Conservation (phyloP, 2,329 filamentous ascomycete genomes). For the Grosmannia huntii region DNA sequence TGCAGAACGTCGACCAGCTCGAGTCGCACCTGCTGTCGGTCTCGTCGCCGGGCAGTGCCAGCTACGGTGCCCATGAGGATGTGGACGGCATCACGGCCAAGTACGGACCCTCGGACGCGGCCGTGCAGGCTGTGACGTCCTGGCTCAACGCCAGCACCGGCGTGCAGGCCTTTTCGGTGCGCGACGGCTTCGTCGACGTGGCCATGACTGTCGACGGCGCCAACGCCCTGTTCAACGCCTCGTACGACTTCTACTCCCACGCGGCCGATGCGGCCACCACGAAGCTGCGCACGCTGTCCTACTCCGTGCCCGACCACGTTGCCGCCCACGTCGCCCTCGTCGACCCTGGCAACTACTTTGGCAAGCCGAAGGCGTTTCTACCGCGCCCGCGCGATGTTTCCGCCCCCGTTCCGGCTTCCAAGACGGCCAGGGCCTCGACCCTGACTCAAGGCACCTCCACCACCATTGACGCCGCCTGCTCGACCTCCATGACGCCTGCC, state of each 20-base stretch:
- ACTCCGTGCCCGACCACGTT: slow-evolving; percentile 46
- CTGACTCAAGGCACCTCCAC: slow-evolving; percentile 17
- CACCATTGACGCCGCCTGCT: slow-evolving; percentile 13
- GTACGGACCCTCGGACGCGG: slow-evolving; percentile 35
- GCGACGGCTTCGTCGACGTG: slow-evolving; percentile 20
- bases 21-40: slow-evolving; percentile 47
- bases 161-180: slow-evolving; percentile 25
- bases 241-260: slow-evolving; percentile 16
- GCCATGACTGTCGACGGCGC: slow-evolving; percentile 15
- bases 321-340: slow-evolving; percentile 45
- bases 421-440: background rate
- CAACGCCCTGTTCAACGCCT: slow-evolving; percentile 17
- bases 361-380: slow-evolving; percentile 12
- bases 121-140: slow-evolving; percentile 32
- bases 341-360: slow-evolving; percentile 53
- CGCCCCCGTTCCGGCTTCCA: slow-evolving; percentile 2
- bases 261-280: slow-evolving; percentile 1
- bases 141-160: slow-evolving; percentile 45
- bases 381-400: background rate
- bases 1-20: slow-evolving; percentile 24
- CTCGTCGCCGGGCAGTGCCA: slow-evolving; percentile 42
- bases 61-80: slow-evolving; percentile 49
- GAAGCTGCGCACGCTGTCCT: slow-evolving; percentile 41
- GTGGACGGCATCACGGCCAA: slow-evolving; percentile 41
- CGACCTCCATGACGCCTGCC: slow-evolving; percentile 27